Evolutionary conservation across 768 basidiomycete species (phyloP).

Genomic region (Leccinum variicolor): DNA sequence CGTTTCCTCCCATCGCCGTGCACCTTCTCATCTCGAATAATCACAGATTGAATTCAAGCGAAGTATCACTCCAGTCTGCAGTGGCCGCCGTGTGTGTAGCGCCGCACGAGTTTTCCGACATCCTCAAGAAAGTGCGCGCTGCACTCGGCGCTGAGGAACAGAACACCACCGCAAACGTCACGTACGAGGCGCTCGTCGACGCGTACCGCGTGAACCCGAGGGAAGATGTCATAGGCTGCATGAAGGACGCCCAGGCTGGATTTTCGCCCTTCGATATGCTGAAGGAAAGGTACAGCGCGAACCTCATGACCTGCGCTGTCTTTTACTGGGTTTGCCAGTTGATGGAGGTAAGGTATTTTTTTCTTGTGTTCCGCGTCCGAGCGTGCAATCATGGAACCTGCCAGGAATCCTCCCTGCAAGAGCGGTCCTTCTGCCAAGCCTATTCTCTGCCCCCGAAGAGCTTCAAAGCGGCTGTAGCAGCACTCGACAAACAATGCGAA

Average conservation of each 20-base stretch:
- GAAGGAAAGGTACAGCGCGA: constrained; percentile 15
- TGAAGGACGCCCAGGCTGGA: constrained; percentile 32
- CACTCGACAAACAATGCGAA: constrained; percentile 27
- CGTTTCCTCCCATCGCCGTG: not conserved
- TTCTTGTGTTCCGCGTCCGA: not conserved
- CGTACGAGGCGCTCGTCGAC: constrained; percentile 32
- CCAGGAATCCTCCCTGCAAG: constrained; percentile 24
- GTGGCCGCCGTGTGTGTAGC: constrained; percentile 23
- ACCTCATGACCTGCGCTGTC: constrained; percentile 34
- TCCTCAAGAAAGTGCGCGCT: constrained; percentile 20
- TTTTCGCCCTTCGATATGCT: constrained; percentile 15
- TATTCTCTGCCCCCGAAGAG: constrained; percentile 12
- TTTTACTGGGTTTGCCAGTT: constrained; percentile 47
- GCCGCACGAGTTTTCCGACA: constrained; percentile 18
- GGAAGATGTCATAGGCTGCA: constrained; percentile 27
- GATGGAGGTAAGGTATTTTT: constrained; percentile 31
- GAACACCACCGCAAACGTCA: constrained; percentile 1
- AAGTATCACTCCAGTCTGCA: constrained; percentile 29
- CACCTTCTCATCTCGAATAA: not conserved
- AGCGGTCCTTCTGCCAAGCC: constrained; percentile 15
- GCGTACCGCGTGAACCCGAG: constrained; percentile 19
- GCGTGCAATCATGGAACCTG: not conserved
- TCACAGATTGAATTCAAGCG: constrained; percentile 24
- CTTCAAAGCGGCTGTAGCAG: constrained; percentile 19
- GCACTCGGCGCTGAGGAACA: constrained; percentile 12